Evolutionary conservation across 305 asterid species (phyloP).

Genomic region (Rubia occidens): DNA sequence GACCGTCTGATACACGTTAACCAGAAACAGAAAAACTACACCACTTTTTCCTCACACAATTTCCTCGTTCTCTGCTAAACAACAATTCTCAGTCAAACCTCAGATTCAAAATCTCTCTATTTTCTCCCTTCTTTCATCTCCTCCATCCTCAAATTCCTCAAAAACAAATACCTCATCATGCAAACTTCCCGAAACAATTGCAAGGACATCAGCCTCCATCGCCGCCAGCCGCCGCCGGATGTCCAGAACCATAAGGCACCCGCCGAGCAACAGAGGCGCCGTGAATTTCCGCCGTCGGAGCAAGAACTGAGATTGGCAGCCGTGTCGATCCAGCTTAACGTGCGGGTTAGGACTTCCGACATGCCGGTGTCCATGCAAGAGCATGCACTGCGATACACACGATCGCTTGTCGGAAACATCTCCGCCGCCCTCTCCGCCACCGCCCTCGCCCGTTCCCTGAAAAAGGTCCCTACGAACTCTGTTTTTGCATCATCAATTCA

Average conservation of each 20-base stretch:
- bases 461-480: conserved; percentile 32
- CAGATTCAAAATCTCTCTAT: conserved; percentile 4
- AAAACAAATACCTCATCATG: background rate
- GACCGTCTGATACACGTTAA: background rate
- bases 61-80: background rate
- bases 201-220: background rate
- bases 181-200: background rate
- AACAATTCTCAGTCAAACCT: conserved; percentile 2
- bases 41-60: conserved; percentile 2
- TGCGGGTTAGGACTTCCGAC: conserved; percentile 57
- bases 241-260: no score
- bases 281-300: conserved; percentile 5
- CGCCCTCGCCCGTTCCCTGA: conserved; percentile 65
- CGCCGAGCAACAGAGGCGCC: no score
- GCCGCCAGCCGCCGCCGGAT: background rate
- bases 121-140: background rate
- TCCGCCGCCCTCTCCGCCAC: conserved; percentile 38
- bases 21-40: background rate
- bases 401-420: conserved; percentile 33
- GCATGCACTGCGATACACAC: conserved; percentile 55
- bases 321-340: conserved; percentile 42
- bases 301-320: conserved; percentile 51
- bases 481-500: background rate
- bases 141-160: background rate
- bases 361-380: conserved; percentile 77